Conservation (phyloP, 2,329 filamentous ascomycete genomes). For the Fusarium scirpi region DNA sequence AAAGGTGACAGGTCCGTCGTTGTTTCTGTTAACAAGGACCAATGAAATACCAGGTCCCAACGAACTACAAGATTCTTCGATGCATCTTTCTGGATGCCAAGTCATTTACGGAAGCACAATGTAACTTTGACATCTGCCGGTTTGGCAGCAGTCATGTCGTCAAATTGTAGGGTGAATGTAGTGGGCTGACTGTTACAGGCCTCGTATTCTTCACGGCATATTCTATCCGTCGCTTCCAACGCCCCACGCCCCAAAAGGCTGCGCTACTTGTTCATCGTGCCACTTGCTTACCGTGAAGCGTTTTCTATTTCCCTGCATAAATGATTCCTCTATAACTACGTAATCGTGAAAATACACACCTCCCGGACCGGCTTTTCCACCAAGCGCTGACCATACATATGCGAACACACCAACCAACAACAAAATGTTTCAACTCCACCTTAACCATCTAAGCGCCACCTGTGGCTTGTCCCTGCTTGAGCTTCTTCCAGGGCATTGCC, state of each 20-base stretch:
- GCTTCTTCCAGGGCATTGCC: constrained; percentile 9
- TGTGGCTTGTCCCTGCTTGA: constrained; percentile 4
- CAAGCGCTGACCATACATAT: not conserved
- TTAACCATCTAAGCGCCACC: not conserved
- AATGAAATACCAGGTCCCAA: not conserved
- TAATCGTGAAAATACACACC: not conserved
- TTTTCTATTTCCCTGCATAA: not conserved
- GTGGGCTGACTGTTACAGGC: not conserved
- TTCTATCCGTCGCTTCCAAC: not conserved
- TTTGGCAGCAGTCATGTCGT: not conserved
- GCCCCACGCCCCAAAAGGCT: no score
- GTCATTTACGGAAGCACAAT: not conserved
- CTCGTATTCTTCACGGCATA: not conserved
- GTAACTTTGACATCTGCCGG: not conserved
- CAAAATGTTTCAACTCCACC: not conserved
- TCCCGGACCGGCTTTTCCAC: not conserved
- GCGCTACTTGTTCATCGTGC: no score
- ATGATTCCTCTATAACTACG: not conserved
- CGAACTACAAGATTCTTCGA: not conserved
- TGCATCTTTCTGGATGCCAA: not conserved
- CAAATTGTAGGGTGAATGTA: not conserved
- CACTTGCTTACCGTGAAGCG: not conserved
- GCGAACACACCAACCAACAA: not conserved
- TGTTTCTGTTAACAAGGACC: not conserved
- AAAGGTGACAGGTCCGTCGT: not conserved